Evolutionary conservation across 331 rosid genomes (phyloP), one percentile per base, ranked within the genome.

Genomic region (Arachis monticola): DNA sequence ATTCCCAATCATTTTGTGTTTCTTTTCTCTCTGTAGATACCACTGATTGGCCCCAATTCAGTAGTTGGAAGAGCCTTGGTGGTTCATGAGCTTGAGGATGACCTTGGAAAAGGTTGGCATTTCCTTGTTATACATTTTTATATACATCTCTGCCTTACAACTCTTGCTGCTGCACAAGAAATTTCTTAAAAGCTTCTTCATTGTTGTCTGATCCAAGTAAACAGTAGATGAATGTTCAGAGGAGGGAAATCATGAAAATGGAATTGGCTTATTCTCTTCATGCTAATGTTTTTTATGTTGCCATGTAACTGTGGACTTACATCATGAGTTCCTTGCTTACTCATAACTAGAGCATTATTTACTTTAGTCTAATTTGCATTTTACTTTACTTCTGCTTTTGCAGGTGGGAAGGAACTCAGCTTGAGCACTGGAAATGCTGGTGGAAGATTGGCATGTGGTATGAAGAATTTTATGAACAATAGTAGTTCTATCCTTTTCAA

Each of bases 381-480:
- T 77, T 45, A 32, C 44, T 61, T 77, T 45, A 32, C 44, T 50
- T 69, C 22, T 72, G 64, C 67, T 67, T 75, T 67, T 81, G 75
- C 74, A 88, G 96, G 96, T 76, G 96, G 96, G 62, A 91, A 88
- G 14, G 96, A 90, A 64, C 93, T 90, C 75, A 88, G 93, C 77
- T 75, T 85, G 75, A 86, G 76, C 83, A 90, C 96, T 57, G 96
- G 96, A 42, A 90, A 90, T 66, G 96, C 96, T 31, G 96, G 93
- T 44, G 96, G 96, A 85, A 88, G 96, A 80, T 74, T 90, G 90
- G 96, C 96, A 66, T 90, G 90, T 69, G 96, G 96, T 90, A 85
- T 72, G 87, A 67, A 42, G 71, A 63, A 72, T 44, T 42, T 44
- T 1, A 63, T 73, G 31, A 56, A 68, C 40, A 67, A 27, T 41